Evolutionary conservation across 257 asterid genomes (phyloP).

Genomic region (Knoxia roxburghii): DNA sequence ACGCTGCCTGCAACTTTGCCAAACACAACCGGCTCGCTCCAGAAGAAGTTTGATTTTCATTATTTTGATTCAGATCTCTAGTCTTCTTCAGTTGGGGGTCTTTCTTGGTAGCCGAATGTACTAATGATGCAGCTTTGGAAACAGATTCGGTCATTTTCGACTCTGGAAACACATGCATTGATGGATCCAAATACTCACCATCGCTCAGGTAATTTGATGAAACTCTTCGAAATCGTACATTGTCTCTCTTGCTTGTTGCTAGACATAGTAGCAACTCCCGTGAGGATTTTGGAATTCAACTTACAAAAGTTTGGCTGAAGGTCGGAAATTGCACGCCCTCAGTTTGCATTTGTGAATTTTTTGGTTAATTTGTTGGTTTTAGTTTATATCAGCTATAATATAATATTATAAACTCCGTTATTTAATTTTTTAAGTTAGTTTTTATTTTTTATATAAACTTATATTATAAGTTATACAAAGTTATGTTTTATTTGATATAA

Average conservation of each 20-base stretch:
- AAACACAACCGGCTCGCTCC: constrained; percentile 40
- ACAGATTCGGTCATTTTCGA: constrained; percentile 15
- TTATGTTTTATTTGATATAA: too few relatives aligned
- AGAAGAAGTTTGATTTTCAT: constrained; percentile 26
- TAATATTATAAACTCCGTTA: too few relatives aligned
- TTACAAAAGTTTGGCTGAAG: too few relatives aligned
- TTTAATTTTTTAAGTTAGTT: too few relatives aligned
- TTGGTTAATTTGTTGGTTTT: too few relatives aligned
- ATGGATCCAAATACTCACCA: constrained; percentile 70
- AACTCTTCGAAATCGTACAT: constrained; percentile 4
- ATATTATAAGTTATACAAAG: too few relatives aligned
- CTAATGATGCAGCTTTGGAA: constrained; percentile 12
- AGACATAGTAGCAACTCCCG: too few relatives aligned
- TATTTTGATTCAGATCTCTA: constrained; percentile 1
- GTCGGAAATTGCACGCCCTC: too few relatives aligned
- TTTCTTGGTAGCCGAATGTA: constrained; percentile 14
- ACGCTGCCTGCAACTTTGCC: constrained; percentile 46
- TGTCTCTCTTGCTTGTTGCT: constrained; percentile 37
- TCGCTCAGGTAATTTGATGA: constrained; percentile 11
- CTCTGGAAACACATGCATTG: constrained; percentile 30
- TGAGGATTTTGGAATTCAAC: too few relatives aligned
- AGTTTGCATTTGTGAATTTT: too few relatives aligned
- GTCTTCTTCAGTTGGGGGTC: constrained; percentile 13
- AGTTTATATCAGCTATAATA: too few relatives aligned
- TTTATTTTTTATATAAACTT: too few relatives aligned